A percentile compares a stretch with the other conserved stretches of the same genome.
phyloP scores from a whole-genome alignment of 164 flowering plant genomes.

The Piper longum region DNA sequence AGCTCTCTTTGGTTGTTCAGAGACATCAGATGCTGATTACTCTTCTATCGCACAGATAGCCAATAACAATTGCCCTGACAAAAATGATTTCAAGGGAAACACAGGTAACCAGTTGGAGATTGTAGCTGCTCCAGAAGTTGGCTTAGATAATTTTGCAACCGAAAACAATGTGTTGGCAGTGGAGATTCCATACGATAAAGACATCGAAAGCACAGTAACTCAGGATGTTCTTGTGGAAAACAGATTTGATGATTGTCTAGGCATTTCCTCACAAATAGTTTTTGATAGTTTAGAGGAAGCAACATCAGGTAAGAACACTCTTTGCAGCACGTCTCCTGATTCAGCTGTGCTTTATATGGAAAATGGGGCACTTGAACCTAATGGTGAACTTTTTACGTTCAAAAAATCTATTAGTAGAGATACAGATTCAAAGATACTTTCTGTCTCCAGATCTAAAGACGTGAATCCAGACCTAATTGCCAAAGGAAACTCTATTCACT shows the following conservation, averaged over 20 bases:
- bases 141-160: constrained; percentile 1
- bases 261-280: constrained; percentile 10
- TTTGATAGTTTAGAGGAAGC: constrained; percentile 17
- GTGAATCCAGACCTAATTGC: neutral
- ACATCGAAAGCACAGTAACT: constrained; percentile 13
- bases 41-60: constrained; percentile 7
- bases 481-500: no score
- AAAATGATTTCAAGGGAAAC: constrained; percentile 4
- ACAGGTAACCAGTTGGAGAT: constrained; percentile 7
- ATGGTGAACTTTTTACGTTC: neutral
- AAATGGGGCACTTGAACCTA: neutral
- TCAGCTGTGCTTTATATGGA: constrained; percentile 11
- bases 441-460: neutral
- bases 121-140: constrained; percentile 8
- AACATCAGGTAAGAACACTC: constrained; percentile 20
- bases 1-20: constrained; percentile 26
- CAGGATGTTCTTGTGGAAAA: constrained; percentile 18
- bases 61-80: constrained; percentile 5
- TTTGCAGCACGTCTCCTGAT: constrained; percentile 78
- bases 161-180: neutral
- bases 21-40: constrained; percentile 27
- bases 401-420: neutral
- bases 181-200: constrained; percentile 8
- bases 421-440: neutral
- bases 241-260: constrained; percentile 11